phyloP scores from a whole-genome alignment of 2,329 filamentous ascomycete species.

The Rhexocercosporidium sp. region DNA sequence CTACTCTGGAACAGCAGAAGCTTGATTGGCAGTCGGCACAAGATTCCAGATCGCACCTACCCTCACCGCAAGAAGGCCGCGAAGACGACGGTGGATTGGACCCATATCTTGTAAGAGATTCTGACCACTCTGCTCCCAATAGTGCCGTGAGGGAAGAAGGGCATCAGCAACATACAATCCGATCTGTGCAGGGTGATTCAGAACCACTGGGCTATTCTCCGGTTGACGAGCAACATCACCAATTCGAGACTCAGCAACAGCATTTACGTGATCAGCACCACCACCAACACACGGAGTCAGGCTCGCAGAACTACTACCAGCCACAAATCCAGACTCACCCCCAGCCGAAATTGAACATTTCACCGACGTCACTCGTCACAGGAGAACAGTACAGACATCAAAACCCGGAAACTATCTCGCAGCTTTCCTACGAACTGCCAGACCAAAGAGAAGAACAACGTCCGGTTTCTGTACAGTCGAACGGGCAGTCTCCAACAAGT shows the following conservation, averaged over 20 bases:
- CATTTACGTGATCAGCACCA: constrained; percentile 35
- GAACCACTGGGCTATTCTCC: constrained; percentile 28
- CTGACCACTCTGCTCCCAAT: constrained; percentile 25
- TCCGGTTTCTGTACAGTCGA: constrained; percentile 39
- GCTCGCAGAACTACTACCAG: constrained; percentile 38
- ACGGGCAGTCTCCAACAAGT: constrained; percentile 37
- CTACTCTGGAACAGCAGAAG: constrained; percentile 47
- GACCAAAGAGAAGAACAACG: constrained; percentile 38
- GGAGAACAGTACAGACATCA: constrained; percentile 45
- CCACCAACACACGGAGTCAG: constrained; percentile 32
- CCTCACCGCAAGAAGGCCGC: constrained; percentile 39
- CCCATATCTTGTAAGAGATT: constrained; percentile 38
- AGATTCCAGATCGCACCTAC: constrained; percentile 35
- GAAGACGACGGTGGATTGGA: constrained; percentile 39
- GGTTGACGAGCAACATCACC: constrained; percentile 43
- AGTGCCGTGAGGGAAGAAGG: constrained; percentile 28
- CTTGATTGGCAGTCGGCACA: constrained; percentile 42
- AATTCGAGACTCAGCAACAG: constrained; percentile 32
- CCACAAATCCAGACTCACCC: constrained; percentile 28
- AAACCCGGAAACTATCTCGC: constrained; percentile 65
- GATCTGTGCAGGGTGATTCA: constrained; percentile 34
- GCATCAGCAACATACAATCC: constrained; percentile 36
- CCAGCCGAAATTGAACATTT: constrained; percentile 43
- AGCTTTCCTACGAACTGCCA: constrained; percentile 66
- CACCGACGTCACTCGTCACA: constrained; percentile 39